Base-by-base conservation (phyloP, 306 rosid species). In the Quillaja saponaria region DNA sequence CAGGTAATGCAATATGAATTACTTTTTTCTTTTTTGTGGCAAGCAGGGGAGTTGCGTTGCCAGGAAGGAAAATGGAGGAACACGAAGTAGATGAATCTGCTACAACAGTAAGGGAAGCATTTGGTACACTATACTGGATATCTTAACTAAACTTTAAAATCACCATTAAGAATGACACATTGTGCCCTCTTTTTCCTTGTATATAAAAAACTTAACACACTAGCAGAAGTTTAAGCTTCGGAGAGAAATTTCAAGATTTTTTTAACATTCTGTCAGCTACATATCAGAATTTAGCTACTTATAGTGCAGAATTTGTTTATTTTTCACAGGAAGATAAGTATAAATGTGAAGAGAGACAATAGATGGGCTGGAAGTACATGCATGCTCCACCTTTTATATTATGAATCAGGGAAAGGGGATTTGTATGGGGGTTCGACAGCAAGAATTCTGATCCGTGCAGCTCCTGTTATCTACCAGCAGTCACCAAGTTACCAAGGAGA, bases 31-130 rank as follows among this genome's bases (percentile, higher is more conserved):
- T 35, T 21, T 42, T 8, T 55, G 21, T 34, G 38, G 19, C 64
- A 42, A 58, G 19, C 50, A 76, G 81, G 81, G 19, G 81, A 77
- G 77, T 71, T 10, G 77, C 81, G 19, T 61, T 76, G 61, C 81
- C 81, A 0, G 77, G 81, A 34, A 77, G 77, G 10, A 77, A 77
- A 77, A 56, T 54, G 74, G 77, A 77, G 50, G 73, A 71, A 56
- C 50, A 58, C 19, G 81, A 77, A 47, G 67, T 6, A 19, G 74
- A 76, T 41, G 73, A 77, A 54, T 65, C 67, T 54, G 67, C 70
- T 47, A 66, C 73, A 9, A 77, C 81, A 8, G 56, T 66, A 12
- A 71, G 81, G 65, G 77, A 77, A 66, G n/a, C n/a, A n/a, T n/a
- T n/a, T n/a, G n/a, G n/a, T n/a, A n/a, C n/a, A n/a, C n/a, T n/a